These are phyloP conservation scores for Bipolaris gigantea DNA, from an alignment of 2,329 filamentous ascomycete species.

Conservation along the genomic window DNA sequence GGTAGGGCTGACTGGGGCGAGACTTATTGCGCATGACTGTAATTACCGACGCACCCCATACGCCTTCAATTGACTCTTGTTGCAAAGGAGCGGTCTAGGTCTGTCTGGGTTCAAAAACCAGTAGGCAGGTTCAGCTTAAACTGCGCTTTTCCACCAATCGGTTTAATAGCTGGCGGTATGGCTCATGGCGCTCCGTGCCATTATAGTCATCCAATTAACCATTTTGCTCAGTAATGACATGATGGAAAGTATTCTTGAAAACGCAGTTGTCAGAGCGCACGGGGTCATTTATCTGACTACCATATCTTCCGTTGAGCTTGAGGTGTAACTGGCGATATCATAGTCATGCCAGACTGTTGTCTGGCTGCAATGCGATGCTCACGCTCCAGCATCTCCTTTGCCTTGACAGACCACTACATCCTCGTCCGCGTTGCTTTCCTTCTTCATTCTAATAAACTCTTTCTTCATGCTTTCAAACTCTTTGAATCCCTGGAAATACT, in stretches of 20 bases:
- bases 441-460: constrained; percentile 33
- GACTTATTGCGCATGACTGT: too few relatives aligned
- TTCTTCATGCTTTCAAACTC: constrained; percentile 38
- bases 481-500: constrained; percentile 50
- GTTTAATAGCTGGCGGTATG: not conserved
- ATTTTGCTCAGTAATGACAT: not conserved
- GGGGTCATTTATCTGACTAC: too few relatives aligned
- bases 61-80: not conserved
- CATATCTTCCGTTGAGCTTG: too few relatives aligned
- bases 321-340: not conserved
- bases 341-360: not conserved
- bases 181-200: not conserved
- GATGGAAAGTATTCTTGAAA: not conserved
- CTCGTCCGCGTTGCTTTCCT: not conserved
- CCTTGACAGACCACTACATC: not conserved
- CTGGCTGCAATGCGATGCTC: not conserved
- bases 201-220: too few relatives aligned
- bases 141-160: constrained; percentile 15
- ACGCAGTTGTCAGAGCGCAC: not conserved
- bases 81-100: not conserved
- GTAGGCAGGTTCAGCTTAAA: not conserved
- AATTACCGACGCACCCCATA: not conserved
- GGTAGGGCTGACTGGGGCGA: too few relatives aligned
- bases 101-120: not conserved
- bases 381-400: not conserved